Base-by-base conservation (phyloP, 1,284 basidiomycete genomes). In the Jaminaea rosea region DNA sequence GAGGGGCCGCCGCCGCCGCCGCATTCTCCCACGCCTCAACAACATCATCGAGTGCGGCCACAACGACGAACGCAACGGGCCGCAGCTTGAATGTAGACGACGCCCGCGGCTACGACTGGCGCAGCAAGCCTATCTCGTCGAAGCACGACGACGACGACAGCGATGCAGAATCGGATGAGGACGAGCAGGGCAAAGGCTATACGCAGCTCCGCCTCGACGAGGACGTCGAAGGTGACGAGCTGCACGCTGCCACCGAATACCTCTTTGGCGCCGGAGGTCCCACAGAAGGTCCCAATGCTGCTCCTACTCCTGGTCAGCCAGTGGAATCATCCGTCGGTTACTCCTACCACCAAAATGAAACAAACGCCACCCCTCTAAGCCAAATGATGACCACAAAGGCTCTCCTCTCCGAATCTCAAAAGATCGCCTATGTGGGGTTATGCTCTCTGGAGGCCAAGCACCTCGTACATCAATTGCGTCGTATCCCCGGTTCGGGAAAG, bases 331-430 rank as follows among this genome's bases (percentile, higher is more conserved):
- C 34, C 3, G 21, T 36, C 34, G 39, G 39, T 13, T 42, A 42
- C 19, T 42, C 39, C 4, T 24, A 49, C 24, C n/a, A n/a, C 19
- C 34, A 47, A 17, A 42, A 44, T 27, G 49, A 57, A 24, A 34
- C 47, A 10, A 31, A 39, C 7, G 68, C 68, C 3, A 71, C 70
- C 4, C 71, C 71, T 0, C 63, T 71, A 46, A 66, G 62, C 50
- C 71, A 73, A 59, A 61, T 73, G 54, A 65, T 65, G 41, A 69
- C 70, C 26, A 73, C 71, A 24, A 73, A 73, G 47, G 59, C 66
- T 48, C 60, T 73, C 0, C 58, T 73, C 3, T 62, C 60, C 42
- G 71, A 73, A 48, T 57, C 62, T 24, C 71, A 72, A 29, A 70
- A 71, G 59, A 69, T 73, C 26, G 71, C 71, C 7, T 73, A 73